These are phyloP conservation scores for Chaetomidium leptoderma DNA, from an alignment of 495 filamentous ascomycete species.

Conservation along the genomic window DNA sequence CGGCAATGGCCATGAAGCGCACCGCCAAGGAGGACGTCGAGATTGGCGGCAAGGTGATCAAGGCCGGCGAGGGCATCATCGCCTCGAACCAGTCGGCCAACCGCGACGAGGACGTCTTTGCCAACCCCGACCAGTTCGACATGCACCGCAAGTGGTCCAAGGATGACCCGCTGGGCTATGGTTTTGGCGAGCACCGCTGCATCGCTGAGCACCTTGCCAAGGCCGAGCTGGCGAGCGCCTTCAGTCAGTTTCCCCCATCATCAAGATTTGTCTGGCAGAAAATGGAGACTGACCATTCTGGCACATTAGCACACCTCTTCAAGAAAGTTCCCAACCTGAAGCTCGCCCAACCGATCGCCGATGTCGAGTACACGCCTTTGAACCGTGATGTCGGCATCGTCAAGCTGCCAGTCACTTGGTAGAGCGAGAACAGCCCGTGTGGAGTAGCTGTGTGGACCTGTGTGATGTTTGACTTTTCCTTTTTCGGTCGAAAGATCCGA, in stretches of 20 bases:
- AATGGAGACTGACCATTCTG: not conserved
- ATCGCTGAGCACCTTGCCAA: conserved; percentile 43
- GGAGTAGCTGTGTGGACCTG: no score
- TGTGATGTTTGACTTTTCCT: no score
- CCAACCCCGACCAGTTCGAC: conserved; percentile 40
- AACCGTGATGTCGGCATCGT: conserved; percentile 39
- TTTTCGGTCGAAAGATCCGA: no score
- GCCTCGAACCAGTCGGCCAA: conserved; percentile 46
- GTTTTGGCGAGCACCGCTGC: conserved; percentile 43
- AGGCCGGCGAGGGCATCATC: conserved; percentile 43
- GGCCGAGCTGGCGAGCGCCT: conserved; percentile 36
- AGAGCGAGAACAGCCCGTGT: not conserved
- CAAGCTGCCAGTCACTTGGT: conserved; percentile 32
- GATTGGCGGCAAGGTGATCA: conserved; percentile 41
- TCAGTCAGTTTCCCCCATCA: conserved; percentile 33
- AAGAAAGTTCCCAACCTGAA: conserved; percentile 33
- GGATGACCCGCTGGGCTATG: conserved; percentile 41
- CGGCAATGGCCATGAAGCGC: conserved; percentile 41
- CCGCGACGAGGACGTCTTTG: conserved; percentile 44
- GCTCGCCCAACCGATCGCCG: conserved; percentile 34
- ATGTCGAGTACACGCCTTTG: conserved; percentile 37
- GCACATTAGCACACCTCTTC: conserved; percentile 29
- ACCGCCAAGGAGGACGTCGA: conserved; percentile 44
- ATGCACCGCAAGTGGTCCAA: conserved; percentile 37
- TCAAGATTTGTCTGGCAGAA: not conserved